A percentile compares a stretch with the other conserved stretches of the same genome.
These are phyloP conservation scores for Fusarium miscanthi DNA, from an alignment of 2,329 filamentous ascomycete species.

Conservation along the genomic window DNA sequence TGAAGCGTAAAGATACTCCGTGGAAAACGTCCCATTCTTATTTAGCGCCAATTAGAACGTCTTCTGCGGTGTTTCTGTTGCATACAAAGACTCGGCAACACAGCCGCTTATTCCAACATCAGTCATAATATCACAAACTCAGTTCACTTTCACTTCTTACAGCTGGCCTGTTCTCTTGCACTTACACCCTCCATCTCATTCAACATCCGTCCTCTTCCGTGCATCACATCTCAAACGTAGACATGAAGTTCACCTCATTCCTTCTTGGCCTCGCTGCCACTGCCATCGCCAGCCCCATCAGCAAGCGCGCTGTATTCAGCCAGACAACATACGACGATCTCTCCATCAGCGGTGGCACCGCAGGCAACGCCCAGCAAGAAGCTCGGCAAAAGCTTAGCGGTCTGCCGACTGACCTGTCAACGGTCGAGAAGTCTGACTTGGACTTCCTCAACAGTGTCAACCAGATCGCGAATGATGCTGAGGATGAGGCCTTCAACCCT, in stretches of 20 bases:
- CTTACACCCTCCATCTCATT: not conserved
- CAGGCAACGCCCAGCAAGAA: slow-evolving; percentile 58
- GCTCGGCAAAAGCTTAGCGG: slow-evolving; percentile 54
- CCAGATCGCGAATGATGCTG: slow-evolving; percentile 64
- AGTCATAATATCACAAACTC: not conserved
- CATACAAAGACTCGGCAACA: not conserved
- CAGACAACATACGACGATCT: slow-evolving; percentile 56
- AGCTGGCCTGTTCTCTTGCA: not conserved
- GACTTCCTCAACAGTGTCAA: slow-evolving; percentile 63
- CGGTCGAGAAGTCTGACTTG: slow-evolving; percentile 59
- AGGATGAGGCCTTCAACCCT: slow-evolving; percentile 64
- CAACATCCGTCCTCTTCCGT: not conserved
- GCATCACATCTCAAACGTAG: slow-evolving; percentile 3
- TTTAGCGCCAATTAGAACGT: not conserved
- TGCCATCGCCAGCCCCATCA: slow-evolving; percentile 46
- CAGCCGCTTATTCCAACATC: not conserved
- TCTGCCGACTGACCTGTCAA: slow-evolving; percentile 55
- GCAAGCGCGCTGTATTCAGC: slow-evolving; percentile 48
- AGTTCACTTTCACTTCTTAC: not conserved
- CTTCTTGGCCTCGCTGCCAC: slow-evolving; percentile 44
- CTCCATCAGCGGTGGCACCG: slow-evolving; percentile 59
- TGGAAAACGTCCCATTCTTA: not conserved
- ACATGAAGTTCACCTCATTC: slow-evolving; percentile 52
- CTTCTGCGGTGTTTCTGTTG: not conserved
- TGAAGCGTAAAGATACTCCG: not conserved